Base-by-base conservation (phyloP, 2,329 filamentous ascomycete genomes). In the Fusarium sp. region DNA sequence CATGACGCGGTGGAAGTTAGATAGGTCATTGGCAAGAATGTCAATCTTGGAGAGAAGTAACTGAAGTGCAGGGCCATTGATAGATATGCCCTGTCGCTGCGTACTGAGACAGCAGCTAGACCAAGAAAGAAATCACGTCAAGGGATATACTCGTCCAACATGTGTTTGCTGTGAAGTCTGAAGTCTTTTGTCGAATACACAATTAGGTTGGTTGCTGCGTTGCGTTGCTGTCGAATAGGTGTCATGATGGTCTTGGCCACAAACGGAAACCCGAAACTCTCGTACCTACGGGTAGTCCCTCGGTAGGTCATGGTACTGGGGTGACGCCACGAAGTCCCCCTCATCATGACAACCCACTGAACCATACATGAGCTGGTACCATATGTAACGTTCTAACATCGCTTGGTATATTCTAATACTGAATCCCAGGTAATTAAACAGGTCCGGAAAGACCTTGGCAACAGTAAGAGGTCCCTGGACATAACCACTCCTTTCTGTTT, bases 71-170 rank as follows among this genome's bases (percentile, higher is more conserved):
- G 20, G 41, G 41, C 15, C 58, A 61, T 44, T 47, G 44, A 72
- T 77, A 72, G 70, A 71, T 32, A 52, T 58, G 72, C 63, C 75
- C 70, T 64, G 50, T 77, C 58, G 72, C 68, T 78, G 72, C 63
- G 36, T 67, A 71, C 63, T 68, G 63, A 75, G 67, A 70, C 61
- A 65, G 69, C 74, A 77, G 76, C 71, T 76, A 78, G 76, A 74
- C 65, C 74, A 78, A 70, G 74, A 75, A 77, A 78, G 66, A 74
- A 65, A 68, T 42, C 69, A 68, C 58, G 22, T 67, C 63, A 75
- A 55, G 69, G 72, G 52, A 69, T 34, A 72, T 36, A 50, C 48
- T 45, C 41, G 45, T 54, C 28, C 32, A 26, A 55, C 30, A 24
- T 61, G 14, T n/a, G 48, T 34, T 61, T 24, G 61, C 30, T 48